These are phyloP conservation scores for Acanthamoeba royreba DNA, from an alignment of 208 protist species.

Conservation along the genomic window DNA sequence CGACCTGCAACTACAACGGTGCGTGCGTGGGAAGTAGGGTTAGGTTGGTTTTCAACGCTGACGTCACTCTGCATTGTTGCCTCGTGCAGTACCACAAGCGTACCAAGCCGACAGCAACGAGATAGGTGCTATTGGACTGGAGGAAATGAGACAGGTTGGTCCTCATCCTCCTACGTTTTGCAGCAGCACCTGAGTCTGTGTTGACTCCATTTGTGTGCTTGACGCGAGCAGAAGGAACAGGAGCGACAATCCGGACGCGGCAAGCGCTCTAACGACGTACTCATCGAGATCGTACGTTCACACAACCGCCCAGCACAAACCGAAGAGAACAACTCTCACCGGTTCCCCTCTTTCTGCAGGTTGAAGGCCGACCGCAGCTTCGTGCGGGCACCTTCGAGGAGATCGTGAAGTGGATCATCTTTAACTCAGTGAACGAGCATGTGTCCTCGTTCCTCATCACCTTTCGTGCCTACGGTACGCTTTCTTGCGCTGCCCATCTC, in stretches of 20 bases:
- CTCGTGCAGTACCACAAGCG: not conserved
- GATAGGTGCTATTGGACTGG: too few relatives aligned
- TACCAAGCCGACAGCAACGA: too few relatives aligned
- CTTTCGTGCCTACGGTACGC: not conserved
- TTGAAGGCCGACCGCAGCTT: not conserved
- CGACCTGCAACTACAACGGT: not conserved
- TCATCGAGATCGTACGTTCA: not conserved
- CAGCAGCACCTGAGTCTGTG: not conserved
- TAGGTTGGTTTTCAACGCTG: too few relatives aligned
- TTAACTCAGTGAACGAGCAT: not conserved
- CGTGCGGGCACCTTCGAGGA: not conserved
- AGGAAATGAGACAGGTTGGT: too few relatives aligned
- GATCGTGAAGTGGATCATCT: constrained; percentile 8
- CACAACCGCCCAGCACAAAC: not conserved
- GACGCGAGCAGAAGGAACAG: not conserved
- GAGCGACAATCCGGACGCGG: not conserved
- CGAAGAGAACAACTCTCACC: too few relatives aligned
- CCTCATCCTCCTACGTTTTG: too few relatives aligned
- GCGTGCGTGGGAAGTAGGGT: not conserved
- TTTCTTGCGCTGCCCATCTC: not conserved
- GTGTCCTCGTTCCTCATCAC: constrained; percentile 6
- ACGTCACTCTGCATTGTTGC: not conserved
- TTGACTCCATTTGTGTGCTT: not conserved
- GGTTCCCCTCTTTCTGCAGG: not conserved
- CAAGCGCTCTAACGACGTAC: not conserved